phyloP scores from a whole-genome alignment of 2,329 filamentous ascomycete genomes.

The Dichotomopilus funicola region DNA sequence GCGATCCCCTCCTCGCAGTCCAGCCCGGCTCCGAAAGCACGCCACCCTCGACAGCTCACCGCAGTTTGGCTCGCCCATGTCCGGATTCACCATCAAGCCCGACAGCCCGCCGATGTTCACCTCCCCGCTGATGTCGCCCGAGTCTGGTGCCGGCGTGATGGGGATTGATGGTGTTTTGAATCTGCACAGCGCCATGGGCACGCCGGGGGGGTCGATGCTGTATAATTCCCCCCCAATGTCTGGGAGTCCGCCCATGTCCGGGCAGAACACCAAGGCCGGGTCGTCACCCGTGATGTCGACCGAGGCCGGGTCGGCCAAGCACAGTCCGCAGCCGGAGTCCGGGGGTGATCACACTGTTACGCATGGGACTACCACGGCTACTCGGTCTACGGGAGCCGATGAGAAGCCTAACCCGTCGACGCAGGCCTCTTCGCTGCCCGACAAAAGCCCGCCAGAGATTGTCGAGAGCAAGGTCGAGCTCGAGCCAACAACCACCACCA shows the following conservation, averaged over 20 bases:
- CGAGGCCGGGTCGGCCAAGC: not conserved
- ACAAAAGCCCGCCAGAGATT: slow-evolving; percentile 8
- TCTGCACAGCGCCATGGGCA: not conserved
- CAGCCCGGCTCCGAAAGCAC: not conserved
- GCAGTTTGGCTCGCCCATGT: slow-evolving; percentile 3
- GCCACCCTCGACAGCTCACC: not conserved
- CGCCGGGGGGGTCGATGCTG: slow-evolving; percentile 1
- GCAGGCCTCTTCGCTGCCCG: slow-evolving; percentile 13
- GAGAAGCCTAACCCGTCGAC: slow-evolving; percentile 10
- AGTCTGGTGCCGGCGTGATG: not conserved
- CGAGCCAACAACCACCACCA: not conserved
- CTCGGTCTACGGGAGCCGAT: not conserved
- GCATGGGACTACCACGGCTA: slow-evolving; percentile 3
- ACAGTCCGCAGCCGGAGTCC: slow-evolving; percentile 4
- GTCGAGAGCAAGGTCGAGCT: not conserved
- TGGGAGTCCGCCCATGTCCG: slow-evolving; percentile 8
- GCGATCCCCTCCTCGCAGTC: slow-evolving; percentile 4
- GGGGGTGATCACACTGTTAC: not conserved
- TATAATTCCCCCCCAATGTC: slow-evolving; percentile 15
- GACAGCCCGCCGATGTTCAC: slow-evolving; percentile 12
- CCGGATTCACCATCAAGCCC: slow-evolving; percentile 6
- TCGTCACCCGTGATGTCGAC: slow-evolving; percentile 8
- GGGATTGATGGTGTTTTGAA: not conserved
- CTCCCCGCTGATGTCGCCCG: slow-evolving; percentile 13
- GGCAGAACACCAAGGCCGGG: not conserved